Base-by-base conservation (phyloP, 2,329 filamentous ascomycete species). In the Fusarium anguioides region DNA sequence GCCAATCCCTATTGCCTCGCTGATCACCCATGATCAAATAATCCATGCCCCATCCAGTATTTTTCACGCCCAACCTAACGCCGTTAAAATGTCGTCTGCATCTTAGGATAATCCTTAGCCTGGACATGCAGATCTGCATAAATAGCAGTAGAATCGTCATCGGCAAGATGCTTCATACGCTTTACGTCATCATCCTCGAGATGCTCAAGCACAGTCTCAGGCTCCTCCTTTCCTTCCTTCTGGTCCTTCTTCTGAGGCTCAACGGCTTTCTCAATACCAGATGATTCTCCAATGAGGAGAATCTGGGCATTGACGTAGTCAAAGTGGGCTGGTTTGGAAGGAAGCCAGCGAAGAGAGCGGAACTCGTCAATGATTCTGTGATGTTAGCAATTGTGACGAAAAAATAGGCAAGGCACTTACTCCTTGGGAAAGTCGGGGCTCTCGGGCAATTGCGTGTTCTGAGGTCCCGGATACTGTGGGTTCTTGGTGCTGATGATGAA, bases 401-500 rank as follows among this genome's bases (percentile, higher is more conserved):
- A 21, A 33, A 7, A 29, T 7, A 26, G 11, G 4, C 6, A 10
- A 26, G 37, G 2, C 9, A 77, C 87, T 79, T 78, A 92, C 84
- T 91, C 85, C 63, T 92, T 82, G 0, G 92, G 87, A 76, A 90
- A 97, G 5, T 91, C 86, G 0, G 93, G 87, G 0, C 81, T 83
- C 60, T 92, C 81, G 0, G 88, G 87, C 2, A 96, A 80, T 42
- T 82, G 83, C 2, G 88, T 86, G 61, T 86, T 86, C 4, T 85
- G 82, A 0, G 92, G 92, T 0, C 89, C 87, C 4, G 88, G 83
- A 33, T 85, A 87, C 55, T 89, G 83, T 0, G 94, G 94, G 70
- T 96, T 97, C 80, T 94, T 93, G 27, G 91, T 88, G 68, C 89
- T 92, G 50, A 95, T 78, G 50, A 95, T 85, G 77, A 94, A 97